phyloP scores from a whole-genome alignment of 129 eudicot species.

The Deinandra increscens region DNA sequence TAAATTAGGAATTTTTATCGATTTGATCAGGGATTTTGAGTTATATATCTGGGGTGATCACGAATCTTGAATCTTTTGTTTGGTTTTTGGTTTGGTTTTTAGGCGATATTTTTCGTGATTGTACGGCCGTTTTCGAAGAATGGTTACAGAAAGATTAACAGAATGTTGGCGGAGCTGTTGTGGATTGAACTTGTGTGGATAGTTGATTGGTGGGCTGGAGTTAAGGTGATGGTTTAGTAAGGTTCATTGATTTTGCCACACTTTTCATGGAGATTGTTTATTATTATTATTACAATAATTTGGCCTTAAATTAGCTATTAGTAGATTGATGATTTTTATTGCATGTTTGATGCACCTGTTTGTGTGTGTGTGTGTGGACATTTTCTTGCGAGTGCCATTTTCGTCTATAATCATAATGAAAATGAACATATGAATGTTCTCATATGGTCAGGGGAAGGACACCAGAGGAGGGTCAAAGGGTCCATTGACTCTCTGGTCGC shows the following conservation, averaged over 20 bases:
- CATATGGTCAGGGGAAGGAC: neutral
- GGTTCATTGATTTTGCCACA: constrained; percentile 2
- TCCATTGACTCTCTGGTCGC: too few relatives aligned
- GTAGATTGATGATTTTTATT: neutral
- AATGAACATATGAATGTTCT: neutral
- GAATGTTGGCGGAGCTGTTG: constrained; percentile 72
- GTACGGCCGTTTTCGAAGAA: constrained; percentile 82
- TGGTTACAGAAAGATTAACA: constrained; percentile 72
- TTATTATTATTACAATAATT: too few relatives aligned
- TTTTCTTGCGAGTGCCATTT: neutral
- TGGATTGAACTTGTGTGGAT: constrained; percentile 98
- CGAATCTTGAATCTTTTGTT: constrained; percentile 1
- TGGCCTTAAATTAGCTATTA: neutral
- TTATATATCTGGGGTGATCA: too few relatives aligned
- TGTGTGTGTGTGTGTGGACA: neutral
- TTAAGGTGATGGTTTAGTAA: constrained; percentile 59
- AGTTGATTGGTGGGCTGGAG: constrained; percentile 98
- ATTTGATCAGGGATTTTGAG: neutral
- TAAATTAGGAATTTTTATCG: neutral
- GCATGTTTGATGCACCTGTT: neutral
- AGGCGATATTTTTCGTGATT: constrained; percentile 71
- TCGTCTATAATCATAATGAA: neutral
- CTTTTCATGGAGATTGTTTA: neutral
- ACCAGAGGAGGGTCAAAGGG: too few relatives aligned
- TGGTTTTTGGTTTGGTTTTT: constrained; percentile 1